phyloP scores from a whole-genome alignment of 2,329 filamentous ascomycete genomes.

The Nigrograna mackinnonii region DNA sequence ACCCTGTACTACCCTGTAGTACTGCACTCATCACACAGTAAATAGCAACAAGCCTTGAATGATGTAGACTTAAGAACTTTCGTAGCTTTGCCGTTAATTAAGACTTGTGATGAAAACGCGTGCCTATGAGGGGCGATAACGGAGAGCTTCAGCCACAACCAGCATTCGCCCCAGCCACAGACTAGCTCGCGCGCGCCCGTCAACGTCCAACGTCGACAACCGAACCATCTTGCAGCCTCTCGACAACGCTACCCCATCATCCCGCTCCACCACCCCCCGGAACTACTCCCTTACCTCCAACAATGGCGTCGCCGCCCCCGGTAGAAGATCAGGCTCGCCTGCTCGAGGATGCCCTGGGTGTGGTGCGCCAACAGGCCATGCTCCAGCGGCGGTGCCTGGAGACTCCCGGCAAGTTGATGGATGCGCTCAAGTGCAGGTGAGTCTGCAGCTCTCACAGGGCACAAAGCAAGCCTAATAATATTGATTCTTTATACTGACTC shows the following conservation, averaged over 20 bases:
- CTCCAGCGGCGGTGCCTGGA: slow-evolving; percentile 98
- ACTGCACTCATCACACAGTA: too few species aligned
- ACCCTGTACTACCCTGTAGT: too few species aligned
- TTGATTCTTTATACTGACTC: slow-evolving; percentile 11
- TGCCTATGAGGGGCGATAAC: too few species aligned
- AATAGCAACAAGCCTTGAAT: too few species aligned
- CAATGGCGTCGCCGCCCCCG: slow-evolving; percentile 52
- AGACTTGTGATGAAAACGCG: too few species aligned
- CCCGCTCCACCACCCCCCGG: slow-evolving; percentile 30
- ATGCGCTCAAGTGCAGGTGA: slow-evolving; percentile 99
- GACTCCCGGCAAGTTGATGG: slow-evolving; percentile 98
- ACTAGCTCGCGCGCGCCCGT: too few species aligned
- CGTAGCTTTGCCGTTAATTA: too few species aligned
- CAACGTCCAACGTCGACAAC: too few species aligned
- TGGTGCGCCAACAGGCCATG: slow-evolving; percentile 94
- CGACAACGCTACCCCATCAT: slow-evolving; percentile 19
- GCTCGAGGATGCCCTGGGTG: slow-evolving; percentile 94
- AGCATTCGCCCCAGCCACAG: too few species aligned
- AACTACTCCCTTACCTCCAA: slow-evolving; percentile 20
- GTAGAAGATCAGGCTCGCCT: slow-evolving; percentile 73
- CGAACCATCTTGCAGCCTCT: background rate
- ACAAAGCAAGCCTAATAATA: too few species aligned
- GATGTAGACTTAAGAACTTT: too few species aligned
- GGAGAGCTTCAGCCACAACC: too few species aligned
- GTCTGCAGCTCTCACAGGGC: slow-evolving; percentile 33